Evolutionary conservation across 345 rosid genomes (phyloP).

Genomic region (Melaleuca quinquenervia): DNA sequence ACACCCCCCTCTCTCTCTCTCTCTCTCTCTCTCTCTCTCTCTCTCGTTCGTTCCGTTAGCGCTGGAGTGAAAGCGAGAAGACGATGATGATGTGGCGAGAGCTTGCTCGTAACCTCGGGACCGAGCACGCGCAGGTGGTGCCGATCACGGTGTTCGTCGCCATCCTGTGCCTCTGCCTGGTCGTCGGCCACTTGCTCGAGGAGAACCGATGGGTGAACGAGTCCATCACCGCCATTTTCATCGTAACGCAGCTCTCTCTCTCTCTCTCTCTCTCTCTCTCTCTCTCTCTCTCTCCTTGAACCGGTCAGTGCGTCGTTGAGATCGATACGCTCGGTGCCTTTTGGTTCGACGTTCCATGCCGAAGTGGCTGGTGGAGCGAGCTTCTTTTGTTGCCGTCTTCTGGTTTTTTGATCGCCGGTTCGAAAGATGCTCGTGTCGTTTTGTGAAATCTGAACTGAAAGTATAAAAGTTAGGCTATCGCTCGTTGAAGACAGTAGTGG

Average conservation of each 20-base stretch:
- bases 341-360: background rate
- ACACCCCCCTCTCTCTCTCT: too few relatives aligned
- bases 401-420: background rate
- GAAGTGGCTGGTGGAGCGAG: background rate
- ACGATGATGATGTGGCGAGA: background rate
- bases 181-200: conserved; percentile 80
- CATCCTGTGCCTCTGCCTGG: conserved; percentile 61
- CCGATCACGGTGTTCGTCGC: conserved; percentile 70
- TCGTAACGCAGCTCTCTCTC: conserved; percentile 21
- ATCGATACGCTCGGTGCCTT: background rate
- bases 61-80: background rate
- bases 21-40: background rate
- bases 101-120: conserved; percentile 1
- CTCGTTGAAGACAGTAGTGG: background rate
- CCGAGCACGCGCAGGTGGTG: conserved; percentile 46
- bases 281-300: background rate
- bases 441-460: background rate
- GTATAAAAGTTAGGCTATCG: background rate
- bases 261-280: background rate
- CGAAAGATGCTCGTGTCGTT: background rate
- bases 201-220: conserved; percentile 86
- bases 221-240: conserved; percentile 77
- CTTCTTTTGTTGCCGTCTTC: background rate
- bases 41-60: background rate
- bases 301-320: background rate